Base-by-base conservation (phyloP, 1,139 yeast genomes). In the Nakaseomyces glabratus region DNA sequence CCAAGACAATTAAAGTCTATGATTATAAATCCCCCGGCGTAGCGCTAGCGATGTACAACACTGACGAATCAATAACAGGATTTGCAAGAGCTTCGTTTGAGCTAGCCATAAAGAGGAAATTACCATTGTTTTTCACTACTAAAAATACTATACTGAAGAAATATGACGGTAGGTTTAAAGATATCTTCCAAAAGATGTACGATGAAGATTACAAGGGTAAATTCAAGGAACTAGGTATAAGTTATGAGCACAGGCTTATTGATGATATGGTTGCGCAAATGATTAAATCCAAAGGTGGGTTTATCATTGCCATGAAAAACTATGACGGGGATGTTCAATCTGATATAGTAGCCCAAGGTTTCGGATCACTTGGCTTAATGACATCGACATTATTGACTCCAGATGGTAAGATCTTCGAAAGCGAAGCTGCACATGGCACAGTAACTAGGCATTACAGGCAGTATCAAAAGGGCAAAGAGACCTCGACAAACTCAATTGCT, bases 221-320 rank as follows among this genome's bases (percentile, higher is more conserved):
- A 48, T 85, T 88, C 59, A 95, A 85, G 56, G 67, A 67, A 35
- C 67, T 68, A 33, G 90, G 85, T 17, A 80, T 88, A 60, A 86
- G 93, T 88, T 88, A 82, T 62, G 96, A 88, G 66, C 97, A 88
- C 69, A 76, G 97, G 56, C 70, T 88, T 57, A 88, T 88, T 49
- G 97, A 88, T 63, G 97, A 88, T 60, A 88, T 88, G 97, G 97
- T 88, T 42, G 97, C 97, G 15, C 96, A 88, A 67, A 88, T 88
- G 95, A 67, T 88, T 61, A 88, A 88, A 68, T 84, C 95, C 35
- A 75, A 76, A 60, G 97, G 97, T 51, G 97, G 97, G 11, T 88
- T 72, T 62, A 80, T 88, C 49, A 78, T 88, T 66, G 97, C 97
- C 37, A 73, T 88, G 76, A 88, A 88, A 69, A 88, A 88, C 68